Base-by-base conservation (phyloP, 2,329 filamentous ascomycete species). In the Nothophoma quercina region DNA sequence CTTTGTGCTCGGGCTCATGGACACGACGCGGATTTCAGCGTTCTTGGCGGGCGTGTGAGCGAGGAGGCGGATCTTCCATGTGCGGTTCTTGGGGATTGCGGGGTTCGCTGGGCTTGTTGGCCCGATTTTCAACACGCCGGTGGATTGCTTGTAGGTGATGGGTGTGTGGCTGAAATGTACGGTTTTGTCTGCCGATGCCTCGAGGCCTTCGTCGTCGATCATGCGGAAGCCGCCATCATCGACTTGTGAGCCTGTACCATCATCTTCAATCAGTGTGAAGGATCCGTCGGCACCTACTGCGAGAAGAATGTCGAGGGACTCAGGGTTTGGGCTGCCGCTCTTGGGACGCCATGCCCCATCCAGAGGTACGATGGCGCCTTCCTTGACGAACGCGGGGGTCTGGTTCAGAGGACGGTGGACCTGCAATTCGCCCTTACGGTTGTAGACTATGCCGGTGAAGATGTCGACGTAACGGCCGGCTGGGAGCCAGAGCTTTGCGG, bases 301-400 rank as follows among this genome's bases (percentile, higher is more conserved):
- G n/a, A 79, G 57, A 0, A 84, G 65, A 22, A 86, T 66, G 54
- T 85, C 81, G 15, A 85, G 71, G 1, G 64, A 67, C 2, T 69
- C 63, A 0, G 83, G 82, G 40, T 81, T 82, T 0, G 67, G 63
- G 1, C 76, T 77, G 1, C 82, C 83, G 43, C 83, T 84, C 2
- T 55, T 59, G 0, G 80, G 79, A 2, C 67, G 68, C 28, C 59
- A 53, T 3, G 71, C 69, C 1, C 64, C 73, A 50, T 87, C 84
- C 0, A 87, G 71, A 0, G 84, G 81, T 5, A 88, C 72, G 47
- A 88, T 85, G 10, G 83, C 75, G 0, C 85, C 85, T 63, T 85
- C 80, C 0, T 69, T 70, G 1, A 82, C 79, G 12, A 88, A 73
- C 0, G 86, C 80, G 0, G 85, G 85, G 25, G 79, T 76, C 19